Percentiles rank a stretch among this genome's conserved stretches.
phyloP scores from a whole-genome alignment of 306 rosid species.

The Rubus parviflorus region DNA sequence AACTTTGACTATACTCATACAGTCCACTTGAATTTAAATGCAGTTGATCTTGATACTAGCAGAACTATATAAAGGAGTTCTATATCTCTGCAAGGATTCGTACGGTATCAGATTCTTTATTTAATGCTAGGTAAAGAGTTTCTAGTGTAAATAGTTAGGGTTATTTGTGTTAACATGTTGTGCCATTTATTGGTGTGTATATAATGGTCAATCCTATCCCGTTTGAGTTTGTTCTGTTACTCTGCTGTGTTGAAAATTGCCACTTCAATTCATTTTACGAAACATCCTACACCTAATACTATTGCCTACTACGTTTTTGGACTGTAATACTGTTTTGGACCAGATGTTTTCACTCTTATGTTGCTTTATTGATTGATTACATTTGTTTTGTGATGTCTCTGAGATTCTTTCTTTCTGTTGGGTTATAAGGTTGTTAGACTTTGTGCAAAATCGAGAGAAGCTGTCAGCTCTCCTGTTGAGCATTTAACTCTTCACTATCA shows the following conservation, averaged over 20 bases:
- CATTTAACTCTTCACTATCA: slow-evolving; percentile 98
- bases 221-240: too few relatives aligned
- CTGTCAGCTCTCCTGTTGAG: slow-evolving; percentile 99
- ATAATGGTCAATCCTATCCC: not conserved
- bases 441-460: slow-evolving; percentile 98
- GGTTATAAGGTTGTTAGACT: slow-evolving; percentile 86
- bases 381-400: not conserved
- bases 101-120: too few relatives aligned
- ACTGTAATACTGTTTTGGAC: too few relatives aligned
- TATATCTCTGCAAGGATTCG: not conserved
- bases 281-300: too few relatives aligned
- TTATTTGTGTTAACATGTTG: not conserved
- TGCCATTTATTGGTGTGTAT: not conserved
- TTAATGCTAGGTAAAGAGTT: not conserved
- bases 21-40: not conserved
- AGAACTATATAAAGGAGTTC: not conserved
- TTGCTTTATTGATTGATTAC: not conserved
- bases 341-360: not conserved
- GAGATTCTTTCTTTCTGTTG: not conserved
- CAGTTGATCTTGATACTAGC: not conserved
- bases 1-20: not conserved
- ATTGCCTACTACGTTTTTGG: too few relatives aligned
- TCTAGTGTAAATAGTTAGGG: not conserved
- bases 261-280: too few relatives aligned
- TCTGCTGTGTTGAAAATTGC: too few relatives aligned